These are phyloP conservation scores for Moesziomyces parantarcticus DNA, from an alignment of 1,284 basidiomycete species.

Conservation along the genomic window DNA sequence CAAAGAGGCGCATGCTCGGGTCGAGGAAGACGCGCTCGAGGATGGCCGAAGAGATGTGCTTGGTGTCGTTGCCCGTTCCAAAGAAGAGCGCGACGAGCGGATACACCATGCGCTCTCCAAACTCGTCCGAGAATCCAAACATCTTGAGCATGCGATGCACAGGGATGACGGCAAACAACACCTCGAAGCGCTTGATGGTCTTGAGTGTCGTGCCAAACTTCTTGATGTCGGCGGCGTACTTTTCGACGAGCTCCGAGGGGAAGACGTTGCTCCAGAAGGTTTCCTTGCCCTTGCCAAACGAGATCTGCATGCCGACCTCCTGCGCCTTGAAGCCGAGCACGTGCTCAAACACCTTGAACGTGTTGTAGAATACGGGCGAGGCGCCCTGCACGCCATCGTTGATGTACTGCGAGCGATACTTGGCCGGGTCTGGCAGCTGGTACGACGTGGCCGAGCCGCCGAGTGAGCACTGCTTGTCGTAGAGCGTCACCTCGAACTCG, in stretches of 20 bases:
- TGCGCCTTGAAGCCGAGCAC: slow-evolving; percentile 55
- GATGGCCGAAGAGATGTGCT: slow-evolving; percentile 74
- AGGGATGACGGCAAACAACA: slow-evolving; percentile 60
- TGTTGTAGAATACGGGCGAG: slow-evolving; percentile 61
- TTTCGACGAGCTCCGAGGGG: slow-evolving; percentile 60
- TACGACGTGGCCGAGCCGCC: slow-evolving; percentile 62
- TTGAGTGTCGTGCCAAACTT: slow-evolving; percentile 59
- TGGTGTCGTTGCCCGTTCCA: slow-evolving; percentile 76
- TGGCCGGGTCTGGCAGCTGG: slow-evolving; percentile 55
- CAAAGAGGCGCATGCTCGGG: slow-evolving; percentile 72
- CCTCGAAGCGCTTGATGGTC: slow-evolving; percentile 61
- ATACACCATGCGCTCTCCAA: slow-evolving; percentile 74
- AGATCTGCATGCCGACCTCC: slow-evolving; percentile 62
- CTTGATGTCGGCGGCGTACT: slow-evolving; percentile 55
- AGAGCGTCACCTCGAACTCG: slow-evolving; percentile 57
- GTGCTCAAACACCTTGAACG: slow-evolving; percentile 61
- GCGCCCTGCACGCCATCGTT: slow-evolving; percentile 64
- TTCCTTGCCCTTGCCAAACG: slow-evolving; percentile 61
- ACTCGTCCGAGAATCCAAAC: slow-evolving; percentile 68
- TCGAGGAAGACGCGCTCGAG: slow-evolving; percentile 74
- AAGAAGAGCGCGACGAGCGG: slow-evolving; percentile 74
- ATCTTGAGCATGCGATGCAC: slow-evolving; percentile 57
- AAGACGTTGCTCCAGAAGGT: slow-evolving; percentile 62
- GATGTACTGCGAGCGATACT: slow-evolving; percentile 61
- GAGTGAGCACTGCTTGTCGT: slow-evolving; percentile 56